Conservation (phyloP, 2,329 filamentous ascomycete species). For the Fusarium sublunatum region DNA sequence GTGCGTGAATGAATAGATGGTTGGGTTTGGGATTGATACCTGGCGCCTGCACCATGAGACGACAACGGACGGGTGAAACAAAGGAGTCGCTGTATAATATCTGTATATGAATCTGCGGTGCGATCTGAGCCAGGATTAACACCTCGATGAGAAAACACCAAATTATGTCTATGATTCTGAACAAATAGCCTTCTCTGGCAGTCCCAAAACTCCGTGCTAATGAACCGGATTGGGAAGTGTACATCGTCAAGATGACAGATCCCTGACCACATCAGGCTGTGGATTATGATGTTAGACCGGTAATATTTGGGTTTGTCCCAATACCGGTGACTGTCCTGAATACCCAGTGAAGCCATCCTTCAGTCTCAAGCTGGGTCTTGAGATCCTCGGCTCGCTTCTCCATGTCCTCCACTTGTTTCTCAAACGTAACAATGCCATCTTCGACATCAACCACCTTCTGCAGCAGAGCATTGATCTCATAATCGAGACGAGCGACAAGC, state of each 20-base stretch:
- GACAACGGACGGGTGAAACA: conserved; percentile 25
- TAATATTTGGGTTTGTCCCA: conserved; percentile 69
- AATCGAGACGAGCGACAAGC: conserved; percentile 86
- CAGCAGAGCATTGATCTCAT: conserved; percentile 85
- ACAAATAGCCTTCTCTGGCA: conserved; percentile 9
- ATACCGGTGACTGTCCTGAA: conserved; percentile 70
- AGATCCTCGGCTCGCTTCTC: conserved; percentile 73
- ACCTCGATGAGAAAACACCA: conserved; percentile 24
- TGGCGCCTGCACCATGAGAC: conserved; percentile 33
- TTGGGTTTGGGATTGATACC: conserved; percentile 33
- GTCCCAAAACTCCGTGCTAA: conserved; percentile 35
- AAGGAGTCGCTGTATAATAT: conserved; percentile 44
- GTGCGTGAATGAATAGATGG: conserved; percentile 26
- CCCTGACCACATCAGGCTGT: conserved; percentile 1
- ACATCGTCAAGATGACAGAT: conserved; percentile 10
- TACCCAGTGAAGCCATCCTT: conserved; percentile 73
- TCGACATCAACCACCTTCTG: conserved; percentile 89
- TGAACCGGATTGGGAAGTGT: conserved; percentile 9
- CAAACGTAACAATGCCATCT: conserved; percentile 82
- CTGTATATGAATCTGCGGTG: conserved; percentile 39
- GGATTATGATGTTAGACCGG: conserved; percentile 44
- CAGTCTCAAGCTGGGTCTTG: conserved; percentile 70
- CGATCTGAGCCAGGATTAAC: conserved; percentile 36
- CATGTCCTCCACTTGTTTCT: conserved; percentile 78
- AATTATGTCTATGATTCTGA: conserved; percentile 25